A percentile compares a stretch with the other conserved stretches of the same genome.
Evolutionary conservation across 768 basidiomycete genomes (phyloP).

Genomic region (Udeniomyces megalosporus): DNA sequence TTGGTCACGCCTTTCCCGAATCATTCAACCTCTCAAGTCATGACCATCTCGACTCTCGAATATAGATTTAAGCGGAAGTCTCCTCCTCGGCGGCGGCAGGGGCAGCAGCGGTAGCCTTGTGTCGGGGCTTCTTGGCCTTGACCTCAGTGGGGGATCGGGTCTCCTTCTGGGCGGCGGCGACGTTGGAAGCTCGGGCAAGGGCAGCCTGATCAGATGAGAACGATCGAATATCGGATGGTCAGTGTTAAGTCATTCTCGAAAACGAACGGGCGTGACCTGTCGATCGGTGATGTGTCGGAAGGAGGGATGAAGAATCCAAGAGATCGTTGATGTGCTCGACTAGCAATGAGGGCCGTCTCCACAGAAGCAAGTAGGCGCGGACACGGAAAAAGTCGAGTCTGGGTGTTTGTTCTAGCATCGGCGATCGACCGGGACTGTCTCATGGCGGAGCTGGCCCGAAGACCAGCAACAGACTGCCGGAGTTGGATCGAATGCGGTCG

Average conservation of each 20-base stretch:
- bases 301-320: no score
- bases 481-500: slow-evolving; percentile 3
- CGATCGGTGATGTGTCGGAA: no score
- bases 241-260: no score
- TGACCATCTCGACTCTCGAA: not conserved
- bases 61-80: slow-evolving; percentile 1
- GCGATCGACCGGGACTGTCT: slow-evolving; percentile 1
- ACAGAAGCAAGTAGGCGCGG: slow-evolving; percentile 3
- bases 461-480: slow-evolving; percentile 1
- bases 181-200: slow-evolving; percentile 16
- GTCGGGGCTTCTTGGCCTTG: slow-evolving; percentile 7
- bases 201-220: slow-evolving; percentile 8
- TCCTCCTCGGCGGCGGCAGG: slow-evolving; percentile 4
- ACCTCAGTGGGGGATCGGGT: slow-evolving; percentile 7
- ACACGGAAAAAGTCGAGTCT: slow-evolving; percentile 11
- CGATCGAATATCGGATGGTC: not conserved
- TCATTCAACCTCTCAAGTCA: not conserved
- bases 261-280: no score
- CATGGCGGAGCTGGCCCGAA: not conserved
- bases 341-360: slow-evolving; percentile 11
- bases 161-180: slow-evolving; percentile 16
- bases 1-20: no score
- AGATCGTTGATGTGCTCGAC: slow-evolving; percentile 10
- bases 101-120: slow-evolving; percentile 4
- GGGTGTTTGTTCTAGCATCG: slow-evolving; percentile 3